Evolutionary conservation across 352 stramenopile species (phyloP).

Genomic region (Aphanomyces euteiches): DNA sequence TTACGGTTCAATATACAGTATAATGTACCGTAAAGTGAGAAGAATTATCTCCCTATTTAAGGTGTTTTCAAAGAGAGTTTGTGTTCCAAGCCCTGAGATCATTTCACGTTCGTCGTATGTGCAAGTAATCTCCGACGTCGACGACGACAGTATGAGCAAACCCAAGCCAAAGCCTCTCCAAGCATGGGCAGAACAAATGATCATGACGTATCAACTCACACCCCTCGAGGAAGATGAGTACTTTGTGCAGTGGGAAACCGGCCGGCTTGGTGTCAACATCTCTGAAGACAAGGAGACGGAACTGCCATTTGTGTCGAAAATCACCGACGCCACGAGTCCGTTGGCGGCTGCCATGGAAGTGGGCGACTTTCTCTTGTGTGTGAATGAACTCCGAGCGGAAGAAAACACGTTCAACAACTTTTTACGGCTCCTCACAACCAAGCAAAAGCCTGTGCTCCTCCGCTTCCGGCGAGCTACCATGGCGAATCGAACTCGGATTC

Average conservation of each 20-base stretch:
- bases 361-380: constrained; percentile 77
- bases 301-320: constrained; percentile 83
- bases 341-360: constrained; percentile 47
- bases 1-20: too few species aligned
- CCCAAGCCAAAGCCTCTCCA: constrained; percentile 18
- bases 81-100: too few species aligned
- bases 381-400: constrained; percentile 80
- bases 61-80: too few species aligned
- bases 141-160: constrained; percentile 2
- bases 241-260: constrained; percentile 82
- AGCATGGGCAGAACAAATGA: constrained; percentile 28
- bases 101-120: too few species aligned
- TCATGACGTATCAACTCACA: constrained; percentile 42
- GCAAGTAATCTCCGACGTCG: too few species aligned
- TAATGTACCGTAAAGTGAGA: too few species aligned
- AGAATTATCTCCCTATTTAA: too few species aligned
- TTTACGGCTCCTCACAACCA: constrained; percentile 86
- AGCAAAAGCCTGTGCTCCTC: constrained; percentile 85
- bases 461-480: constrained; percentile 43
- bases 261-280: constrained; percentile 83
- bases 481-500: not conserved
- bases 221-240: constrained; percentile 76
- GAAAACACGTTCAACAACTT: constrained; percentile 87
- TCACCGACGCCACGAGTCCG: constrained; percentile 83
- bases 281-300: constrained; percentile 81